Evolutionary conservation across 495 filamentous ascomycete genomes (phyloP), one percentile per base, ranked within the genome.

Genomic region (Penicillium cosmopolitanum): DNA sequence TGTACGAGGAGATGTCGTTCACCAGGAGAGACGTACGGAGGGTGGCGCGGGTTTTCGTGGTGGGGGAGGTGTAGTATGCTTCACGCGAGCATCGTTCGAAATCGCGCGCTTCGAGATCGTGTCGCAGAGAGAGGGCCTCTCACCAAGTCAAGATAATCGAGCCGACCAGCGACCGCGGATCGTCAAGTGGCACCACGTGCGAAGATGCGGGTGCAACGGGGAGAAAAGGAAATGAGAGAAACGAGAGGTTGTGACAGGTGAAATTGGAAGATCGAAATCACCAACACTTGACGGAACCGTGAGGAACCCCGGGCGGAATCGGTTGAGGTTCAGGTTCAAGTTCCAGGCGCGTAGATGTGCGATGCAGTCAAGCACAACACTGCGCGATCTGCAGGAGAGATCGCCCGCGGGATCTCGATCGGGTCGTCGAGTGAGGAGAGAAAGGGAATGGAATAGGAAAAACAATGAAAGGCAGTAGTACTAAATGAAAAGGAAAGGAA

Each of bases 1-100:
- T 23, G 53, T 54, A 28, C 36, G 56, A 71, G 66, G 71, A 63
- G 65, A 68, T 50, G 61, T 65, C 70, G 50, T 25, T 63, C 54
- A 43, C 65, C 67, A 62, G 66, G 56, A 53, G 64, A 66, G 64
- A 70, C 55, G 34, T 33, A 16, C 54, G 21, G 57, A 42, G 43
- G 61, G 18, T 65, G 57, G 66, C 68, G 63, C 69, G 61, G 55
- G 56, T 57, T 60, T 61, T 52, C 59, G 28, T 57, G 56, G 40
- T 34, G 50, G 13, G 51, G 53, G 36, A 54, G 40, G 33, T 51
- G 35, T 48, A 51, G 56, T 38, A 44, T 53, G 35, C 50, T 56
- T 75, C 70, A 76, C 60, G 62, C 63, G 61, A 63, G 69, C 76
- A 79, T 79, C 53, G 63, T 77, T 67, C 62, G 62, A 66, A 61